phyloP scores from a whole-genome alignment of 1,284 basidiomycete species.

The Apiotrichum montevideense region DNA sequence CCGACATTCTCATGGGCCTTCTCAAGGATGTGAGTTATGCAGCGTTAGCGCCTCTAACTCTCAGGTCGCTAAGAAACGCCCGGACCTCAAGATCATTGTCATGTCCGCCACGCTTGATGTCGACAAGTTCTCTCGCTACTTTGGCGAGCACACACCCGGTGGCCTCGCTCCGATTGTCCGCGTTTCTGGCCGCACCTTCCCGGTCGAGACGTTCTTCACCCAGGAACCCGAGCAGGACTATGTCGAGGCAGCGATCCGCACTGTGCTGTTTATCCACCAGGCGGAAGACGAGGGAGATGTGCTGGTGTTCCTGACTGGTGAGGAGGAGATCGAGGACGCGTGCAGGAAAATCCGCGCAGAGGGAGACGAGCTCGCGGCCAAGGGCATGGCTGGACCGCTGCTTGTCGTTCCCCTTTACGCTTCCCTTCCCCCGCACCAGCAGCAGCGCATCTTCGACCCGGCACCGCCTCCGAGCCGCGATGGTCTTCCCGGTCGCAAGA shows the following conservation, averaged over 20 bases:
- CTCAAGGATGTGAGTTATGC: conserved; percentile 50
- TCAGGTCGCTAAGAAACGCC: conserved; percentile 68
- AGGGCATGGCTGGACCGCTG: conserved; percentile 74
- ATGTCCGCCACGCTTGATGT: conserved; percentile 99
- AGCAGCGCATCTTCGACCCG: conserved; percentile 90
- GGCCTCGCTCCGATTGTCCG: conserved; percentile 80
- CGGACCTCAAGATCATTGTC: conserved; percentile 93
- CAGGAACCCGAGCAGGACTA: conserved; percentile 95
- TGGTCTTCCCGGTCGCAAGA: conserved; percentile 82
- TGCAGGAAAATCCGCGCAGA: conserved; percentile 89
- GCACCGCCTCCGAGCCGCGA: conserved; percentile 60
- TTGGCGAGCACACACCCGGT: conserved; percentile 55
- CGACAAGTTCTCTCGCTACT: conserved; percentile 95
- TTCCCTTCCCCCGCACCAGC: conserved; percentile 83
- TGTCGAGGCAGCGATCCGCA: conserved; percentile 92
- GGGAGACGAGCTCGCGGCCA: conserved; percentile 68
- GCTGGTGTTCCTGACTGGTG: conserved; percentile 91
- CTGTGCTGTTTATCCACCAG: conserved; percentile 95
- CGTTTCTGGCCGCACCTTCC: conserved; percentile 92
- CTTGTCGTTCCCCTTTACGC: conserved; percentile 89
- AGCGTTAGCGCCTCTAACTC: conserved; percentile 28
- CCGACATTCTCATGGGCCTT: conserved; percentile 97
- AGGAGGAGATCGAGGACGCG: conserved; percentile 97
- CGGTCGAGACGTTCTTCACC: conserved; percentile 91
- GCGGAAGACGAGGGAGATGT: conserved; percentile 92